phyloP scores from a whole-genome alignment of 2,329 filamentous ascomycete species.

The Coniosporium tulheliwenetii region DNA sequence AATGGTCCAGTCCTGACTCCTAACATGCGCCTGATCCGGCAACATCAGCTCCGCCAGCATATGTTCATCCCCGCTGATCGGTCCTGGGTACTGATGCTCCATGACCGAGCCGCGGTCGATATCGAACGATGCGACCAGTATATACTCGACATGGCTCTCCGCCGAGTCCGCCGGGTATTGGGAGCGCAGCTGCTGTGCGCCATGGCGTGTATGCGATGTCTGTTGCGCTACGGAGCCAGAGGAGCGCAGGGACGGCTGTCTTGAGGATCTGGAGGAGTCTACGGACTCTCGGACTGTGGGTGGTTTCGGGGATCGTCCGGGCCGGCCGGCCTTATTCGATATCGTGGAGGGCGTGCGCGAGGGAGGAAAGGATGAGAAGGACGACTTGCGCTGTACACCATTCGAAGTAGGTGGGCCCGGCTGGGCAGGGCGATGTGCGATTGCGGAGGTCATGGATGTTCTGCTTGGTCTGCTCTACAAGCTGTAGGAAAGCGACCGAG shows the following conservation, averaged over 20 bases:
- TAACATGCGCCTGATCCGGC: constrained; percentile 86
- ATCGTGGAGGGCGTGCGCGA: constrained; percentile 20
- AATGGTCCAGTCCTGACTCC: constrained; percentile 96
- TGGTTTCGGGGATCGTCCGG: constrained; percentile 18
- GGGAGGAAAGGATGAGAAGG: constrained; percentile 25
- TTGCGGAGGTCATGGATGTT: constrained; percentile 12
- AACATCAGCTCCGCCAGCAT: constrained; percentile 98
- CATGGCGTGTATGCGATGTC: not conserved
- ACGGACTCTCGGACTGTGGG: constrained; percentile 9
- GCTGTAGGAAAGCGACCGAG: too few species aligned
- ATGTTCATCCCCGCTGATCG: constrained; percentile 92
- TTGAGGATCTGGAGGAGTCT: constrained; percentile 11
- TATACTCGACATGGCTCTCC: constrained; percentile 96
- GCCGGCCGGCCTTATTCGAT: constrained; percentile 17
- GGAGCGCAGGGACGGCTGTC: constrained; percentile 10
- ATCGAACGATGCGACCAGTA: constrained; percentile 92
- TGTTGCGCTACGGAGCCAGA: constrained; percentile 7
- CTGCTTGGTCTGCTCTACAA: too few species aligned
- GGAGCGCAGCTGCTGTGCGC: constrained; percentile 17
- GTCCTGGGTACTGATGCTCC: constrained; percentile 93
- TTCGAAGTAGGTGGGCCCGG: constrained; percentile 5
- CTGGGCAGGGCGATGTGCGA: constrained; percentile 11
- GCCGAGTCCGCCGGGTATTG: constrained; percentile 31
- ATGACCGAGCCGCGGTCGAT: constrained; percentile 92
- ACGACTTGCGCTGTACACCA: constrained; percentile 22